phyloP scores from a whole-genome alignment of 352 stramenopile species.

The Phytophthora fragariae region DNA sequence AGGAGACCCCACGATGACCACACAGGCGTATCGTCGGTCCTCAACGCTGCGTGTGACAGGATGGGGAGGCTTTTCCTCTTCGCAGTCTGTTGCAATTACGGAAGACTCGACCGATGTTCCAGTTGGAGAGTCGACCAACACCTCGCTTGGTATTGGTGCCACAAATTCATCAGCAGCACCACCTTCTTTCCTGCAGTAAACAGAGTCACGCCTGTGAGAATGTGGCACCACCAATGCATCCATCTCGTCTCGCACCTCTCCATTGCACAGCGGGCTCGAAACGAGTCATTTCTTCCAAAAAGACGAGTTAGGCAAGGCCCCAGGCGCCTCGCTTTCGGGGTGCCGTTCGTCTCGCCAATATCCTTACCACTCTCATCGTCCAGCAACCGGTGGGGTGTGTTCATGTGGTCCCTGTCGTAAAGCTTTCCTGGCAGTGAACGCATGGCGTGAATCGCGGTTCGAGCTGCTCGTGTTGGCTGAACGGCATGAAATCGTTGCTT shows the following conservation, averaged over 20 bases:
- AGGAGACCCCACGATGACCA: slow-evolving; percentile 38
- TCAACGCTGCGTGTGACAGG: neutral
- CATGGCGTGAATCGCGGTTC: slow-evolving; percentile 22
- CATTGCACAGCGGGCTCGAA: slow-evolving; percentile 20
- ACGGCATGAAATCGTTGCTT: slow-evolving; percentile 7
- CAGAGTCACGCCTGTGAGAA: slow-evolving; percentile 3
- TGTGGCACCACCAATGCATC: neutral
- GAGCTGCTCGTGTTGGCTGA: slow-evolving; percentile 10
- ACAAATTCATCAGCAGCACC: slow-evolving; percentile 13
- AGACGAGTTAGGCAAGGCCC: slow-evolving; percentile 3
- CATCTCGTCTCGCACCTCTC: slow-evolving; percentile 15
- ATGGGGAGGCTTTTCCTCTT: neutral
- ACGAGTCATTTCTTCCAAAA: slow-evolving; percentile 14
- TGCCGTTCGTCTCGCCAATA: slow-evolving; percentile 16
- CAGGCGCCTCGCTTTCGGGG: neutral
- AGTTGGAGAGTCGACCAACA: neutral
- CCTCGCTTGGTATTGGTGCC: slow-evolving; percentile 15
- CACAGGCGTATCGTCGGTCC: slow-evolving; percentile 39
- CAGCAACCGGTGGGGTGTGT: slow-evolving; percentile 35
- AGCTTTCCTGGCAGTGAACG: slow-evolving; percentile 32
- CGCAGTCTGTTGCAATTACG: slow-evolving; percentile 31
- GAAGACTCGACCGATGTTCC: slow-evolving; percentile 23
- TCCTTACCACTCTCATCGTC: slow-evolving; percentile 22
- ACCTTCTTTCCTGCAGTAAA: slow-evolving; percentile 15
- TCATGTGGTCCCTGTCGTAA: slow-evolving; percentile 33